Percentiles rank a stretch among this genome's conserved stretches.
These are phyloP conservation scores for Cyphellophora attinorum DNA, from an alignment of 2,329 filamentous ascomycete species.

Conservation along the genomic window DNA sequence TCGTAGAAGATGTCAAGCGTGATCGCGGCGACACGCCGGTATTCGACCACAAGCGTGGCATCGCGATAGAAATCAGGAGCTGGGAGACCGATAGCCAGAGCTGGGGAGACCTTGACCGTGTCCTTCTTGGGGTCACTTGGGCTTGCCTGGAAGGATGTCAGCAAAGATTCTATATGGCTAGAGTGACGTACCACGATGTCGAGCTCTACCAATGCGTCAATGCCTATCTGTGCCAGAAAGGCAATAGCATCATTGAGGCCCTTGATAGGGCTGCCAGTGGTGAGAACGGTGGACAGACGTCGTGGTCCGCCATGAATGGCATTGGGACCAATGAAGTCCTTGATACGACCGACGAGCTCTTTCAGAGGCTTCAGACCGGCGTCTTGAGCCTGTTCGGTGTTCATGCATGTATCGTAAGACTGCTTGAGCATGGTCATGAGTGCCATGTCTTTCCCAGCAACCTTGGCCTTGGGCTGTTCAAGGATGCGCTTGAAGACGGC, in stretches of 20 bases:
- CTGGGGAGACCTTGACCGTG: conserved; percentile 34
- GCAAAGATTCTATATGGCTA: no score
- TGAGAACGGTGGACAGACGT: not conserved
- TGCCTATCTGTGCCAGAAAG: conserved; percentile 8
- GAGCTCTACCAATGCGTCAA: conserved; percentile 3
- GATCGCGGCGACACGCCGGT: conserved; percentile 26
- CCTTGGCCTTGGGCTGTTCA: conserved; percentile 34
- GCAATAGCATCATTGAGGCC: conserved; percentile 4
- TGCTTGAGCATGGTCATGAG: conserved; percentile 58
- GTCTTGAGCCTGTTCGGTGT: conserved; percentile 46
- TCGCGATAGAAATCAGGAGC: conserved; percentile 53
- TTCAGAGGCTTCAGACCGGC: conserved; percentile 47
- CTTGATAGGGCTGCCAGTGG: not conserved
- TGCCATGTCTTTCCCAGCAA: conserved; percentile 34
- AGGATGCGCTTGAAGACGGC: conserved; percentile 51
- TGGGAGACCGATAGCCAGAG: conserved; percentile 43
- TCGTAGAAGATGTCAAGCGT: conserved; percentile 1
- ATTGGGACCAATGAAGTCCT: conserved; percentile 34
- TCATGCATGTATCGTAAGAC: conserved; percentile 55
- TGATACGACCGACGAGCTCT: conserved; percentile 43
- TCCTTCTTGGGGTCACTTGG: conserved; percentile 45
- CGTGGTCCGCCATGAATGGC: not conserved
- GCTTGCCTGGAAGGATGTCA: conserved; percentile 25
- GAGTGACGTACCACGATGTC: not conserved
- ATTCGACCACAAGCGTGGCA: conserved; percentile 40